Evolutionary conservation across 441 rosid species (phyloP).

Genomic region (Populus tomentosa): DNA sequence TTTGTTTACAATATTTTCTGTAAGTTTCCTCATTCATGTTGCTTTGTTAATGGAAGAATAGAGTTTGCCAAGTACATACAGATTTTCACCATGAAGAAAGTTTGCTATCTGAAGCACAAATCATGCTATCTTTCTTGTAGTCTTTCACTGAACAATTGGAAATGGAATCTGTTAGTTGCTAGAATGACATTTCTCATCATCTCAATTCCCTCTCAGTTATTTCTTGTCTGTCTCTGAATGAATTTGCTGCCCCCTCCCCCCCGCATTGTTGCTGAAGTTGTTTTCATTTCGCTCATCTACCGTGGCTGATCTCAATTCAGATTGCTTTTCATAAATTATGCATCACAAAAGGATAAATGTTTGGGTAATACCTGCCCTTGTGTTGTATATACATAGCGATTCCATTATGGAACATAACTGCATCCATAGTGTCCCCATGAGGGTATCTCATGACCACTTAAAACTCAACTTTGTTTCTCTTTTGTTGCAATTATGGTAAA

Average conservation of each 20-base stretch:
- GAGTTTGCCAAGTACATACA: not conserved
- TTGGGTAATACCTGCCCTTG: not conserved
- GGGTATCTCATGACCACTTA: not conserved
- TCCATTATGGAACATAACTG: not conserved
- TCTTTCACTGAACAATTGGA: not conserved
- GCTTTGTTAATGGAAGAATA: not conserved
- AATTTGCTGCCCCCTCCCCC: not conserved
- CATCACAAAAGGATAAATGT: not conserved
- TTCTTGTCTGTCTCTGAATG: not conserved
- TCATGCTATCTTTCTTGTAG: not conserved
- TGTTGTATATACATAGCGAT: not conserved
- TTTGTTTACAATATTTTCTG: constrained; percentile 10
- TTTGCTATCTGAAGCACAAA: not conserved
- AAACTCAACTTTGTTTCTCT: no score
- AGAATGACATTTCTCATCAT: not conserved
- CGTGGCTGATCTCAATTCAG: not conserved
- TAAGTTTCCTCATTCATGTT: not conserved
- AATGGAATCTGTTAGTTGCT: not conserved
- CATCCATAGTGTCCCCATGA: not conserved
- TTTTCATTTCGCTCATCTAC: not conserved
- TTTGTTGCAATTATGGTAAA: not conserved
- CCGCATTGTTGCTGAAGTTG: not conserved
- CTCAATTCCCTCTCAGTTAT: not conserved
- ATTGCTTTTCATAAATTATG: not conserved
- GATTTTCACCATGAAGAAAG: not conserved